Conservation (phyloP, 2,329 filamentous ascomycete species). For the Talaromyces marneffei region DNA sequence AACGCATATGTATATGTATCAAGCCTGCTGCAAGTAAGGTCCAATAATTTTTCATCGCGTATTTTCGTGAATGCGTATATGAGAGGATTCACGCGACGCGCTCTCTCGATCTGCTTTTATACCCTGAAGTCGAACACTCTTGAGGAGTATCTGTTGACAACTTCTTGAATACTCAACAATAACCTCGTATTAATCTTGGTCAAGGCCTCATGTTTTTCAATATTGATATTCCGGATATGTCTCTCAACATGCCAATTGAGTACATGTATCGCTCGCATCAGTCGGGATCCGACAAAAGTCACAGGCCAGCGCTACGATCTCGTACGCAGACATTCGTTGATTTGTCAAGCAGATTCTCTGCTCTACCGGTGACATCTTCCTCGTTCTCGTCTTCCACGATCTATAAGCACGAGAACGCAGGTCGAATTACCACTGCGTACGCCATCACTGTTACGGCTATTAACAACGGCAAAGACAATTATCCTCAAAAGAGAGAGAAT, state of each 20-base stretch:
- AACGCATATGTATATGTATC: slow-evolving; percentile 6
- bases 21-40: slow-evolving; percentile 6
- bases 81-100: background rate
- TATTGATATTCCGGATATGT: background rate
- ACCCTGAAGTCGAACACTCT: background rate
- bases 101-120: background rate
- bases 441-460: slow-evolving; percentile 7
- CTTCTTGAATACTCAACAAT: background rate
- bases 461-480: background rate
- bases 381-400: slow-evolving; percentile 3
- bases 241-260: slow-evolving; percentile 6
- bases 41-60: background rate
- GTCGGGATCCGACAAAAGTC: background rate
- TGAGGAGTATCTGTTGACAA: background rate
- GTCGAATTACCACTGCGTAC: slow-evolving; percentile 5
- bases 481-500: background rate
- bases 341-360: slow-evolving; percentile 8
- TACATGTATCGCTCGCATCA: background rate
- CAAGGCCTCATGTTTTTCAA: background rate
- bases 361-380: slow-evolving; percentile 2
- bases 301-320: slow-evolving; percentile 4
- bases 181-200: background rate
- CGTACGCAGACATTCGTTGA: slow-evolving; percentile 8
- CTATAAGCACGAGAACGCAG: slow-evolving; percentile 2
- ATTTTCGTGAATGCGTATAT: background rate